Conservation (phyloP, 1,139 yeast genomes). For the Saccharomyces hybrid region DNA sequence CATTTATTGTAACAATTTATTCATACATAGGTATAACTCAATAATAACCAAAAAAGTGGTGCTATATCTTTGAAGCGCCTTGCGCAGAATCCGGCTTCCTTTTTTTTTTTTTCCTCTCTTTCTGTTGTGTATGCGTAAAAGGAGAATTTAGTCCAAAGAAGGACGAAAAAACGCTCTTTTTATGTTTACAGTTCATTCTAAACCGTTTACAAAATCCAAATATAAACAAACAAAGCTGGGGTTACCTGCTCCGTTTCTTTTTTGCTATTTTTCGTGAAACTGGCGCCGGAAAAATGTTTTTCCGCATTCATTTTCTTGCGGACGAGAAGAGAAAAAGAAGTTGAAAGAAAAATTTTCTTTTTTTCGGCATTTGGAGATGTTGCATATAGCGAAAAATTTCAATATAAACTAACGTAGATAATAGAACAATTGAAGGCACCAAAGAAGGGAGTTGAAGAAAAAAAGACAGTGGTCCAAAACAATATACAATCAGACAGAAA, state of each 20-base stretch:
- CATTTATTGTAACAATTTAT: neutral
- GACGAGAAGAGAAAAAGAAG: neutral
- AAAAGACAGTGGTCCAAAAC: neutral
- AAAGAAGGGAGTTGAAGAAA: neutral
- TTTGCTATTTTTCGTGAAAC: neutral
- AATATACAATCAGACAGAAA: slow-evolving; percentile 18
- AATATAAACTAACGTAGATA: neutral
- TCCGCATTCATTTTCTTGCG: neutral
- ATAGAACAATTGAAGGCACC: neutral
- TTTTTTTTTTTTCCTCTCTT: neutral
- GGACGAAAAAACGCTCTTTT: neutral
- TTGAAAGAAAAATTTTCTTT: neutral
- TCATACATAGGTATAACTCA: neutral
- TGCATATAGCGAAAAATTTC: neutral
- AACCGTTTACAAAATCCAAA: neutral
- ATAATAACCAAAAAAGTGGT: neutral
- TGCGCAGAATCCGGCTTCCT: neutral
- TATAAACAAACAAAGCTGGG: neutral
- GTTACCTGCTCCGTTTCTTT: neutral
- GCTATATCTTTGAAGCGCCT: neutral
- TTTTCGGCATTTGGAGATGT: neutral
- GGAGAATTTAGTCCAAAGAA: neutral
- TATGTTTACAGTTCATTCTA: neutral
- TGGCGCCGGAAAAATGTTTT: neutral
- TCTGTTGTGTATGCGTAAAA: too few species aligned